Conservation (phyloP, 108 stramenopile species). For the Discostella stelligeroides region DNA sequence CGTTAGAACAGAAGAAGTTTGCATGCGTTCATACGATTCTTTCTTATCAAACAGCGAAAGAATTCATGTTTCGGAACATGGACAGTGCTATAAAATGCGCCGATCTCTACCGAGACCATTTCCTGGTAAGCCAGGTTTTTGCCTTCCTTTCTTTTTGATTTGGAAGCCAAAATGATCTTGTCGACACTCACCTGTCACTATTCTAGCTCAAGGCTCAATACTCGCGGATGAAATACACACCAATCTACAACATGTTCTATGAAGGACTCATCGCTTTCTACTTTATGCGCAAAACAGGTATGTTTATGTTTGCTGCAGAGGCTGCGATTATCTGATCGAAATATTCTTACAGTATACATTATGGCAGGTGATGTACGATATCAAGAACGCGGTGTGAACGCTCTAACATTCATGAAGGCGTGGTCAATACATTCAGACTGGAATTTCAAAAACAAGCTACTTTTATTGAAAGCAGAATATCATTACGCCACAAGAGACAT, state of each 20-base stretch:
- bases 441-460: constrained; percentile 29
- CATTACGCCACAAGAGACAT: constrained; percentile 2
- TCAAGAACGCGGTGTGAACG: constrained; percentile 2
- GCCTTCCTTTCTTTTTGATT: neutral
- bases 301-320: neutral
- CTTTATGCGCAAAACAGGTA: constrained; percentile 17
- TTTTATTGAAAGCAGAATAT: constrained; percentile 15
- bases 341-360: neutral
- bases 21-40: neutral
- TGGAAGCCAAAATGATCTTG: neutral
- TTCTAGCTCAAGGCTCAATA: neutral
- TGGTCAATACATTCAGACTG: constrained; percentile 16
- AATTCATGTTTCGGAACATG: constrained; percentile 8
- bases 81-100: constrained; percentile 2
- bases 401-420: neutral
- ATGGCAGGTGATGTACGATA: constrained; percentile 3
- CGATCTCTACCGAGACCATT: neutral
- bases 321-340: neutral
- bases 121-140: neutral
- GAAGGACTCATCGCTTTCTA: constrained; percentile 13
- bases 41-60: neutral
- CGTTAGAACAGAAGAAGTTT: neutral
- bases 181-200: neutral
- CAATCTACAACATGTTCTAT: neutral
- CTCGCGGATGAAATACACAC: neutral